Base-by-base conservation (phyloP, 148 eudicot genomes). In the Fagopyrum tataricum region DNA sequence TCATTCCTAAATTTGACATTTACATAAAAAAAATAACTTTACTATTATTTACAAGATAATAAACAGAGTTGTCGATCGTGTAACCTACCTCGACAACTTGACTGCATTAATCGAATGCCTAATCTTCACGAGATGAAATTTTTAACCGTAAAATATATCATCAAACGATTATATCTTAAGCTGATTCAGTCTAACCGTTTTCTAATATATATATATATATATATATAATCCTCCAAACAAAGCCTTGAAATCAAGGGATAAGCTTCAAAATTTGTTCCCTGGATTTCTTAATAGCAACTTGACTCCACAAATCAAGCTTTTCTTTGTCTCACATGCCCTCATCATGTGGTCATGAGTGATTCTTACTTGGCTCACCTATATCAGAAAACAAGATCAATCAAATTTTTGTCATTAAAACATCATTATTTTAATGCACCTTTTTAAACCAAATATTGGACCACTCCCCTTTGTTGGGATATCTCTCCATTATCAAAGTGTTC, bases 321-420 rank as follows among this genome's bases (percentile, higher is more conserved):
- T 26, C 64, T 58, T 55, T 21, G 79, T 66, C 78, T 20, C 6
- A 75, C 44, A 72, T 78, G 78, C 77, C 68, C 77, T 7, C 41
- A 37, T 71, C 14, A 61, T 61, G 41, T 61, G 67, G 7, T 2
- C 67, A 61, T 61, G 67, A 61, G 67, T 61, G 67, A 61, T 61
- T 61, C 26, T 55, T 24, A 61, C n/a, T 23, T 24, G 17, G 40
- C 40, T 61, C 40, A 24, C 40, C 10, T 24, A 61, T 61, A 61
- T 59, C 15, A 59, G 12, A 26, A 24, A 24, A 31, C 37, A 24
- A 59, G 39, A 59, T 26, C 1, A 20, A 56, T 56, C 26, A 20
- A 56, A 20, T 6, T 23, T 58, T 23, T 26, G 64, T 58, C 37
- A 58, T 58, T 7, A 23, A 58, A 21, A 58, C 13, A 58, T 10